Conservation (phyloP, 495 filamentous ascomycete species). For the Parathielavia hyrcaniae region DNA sequence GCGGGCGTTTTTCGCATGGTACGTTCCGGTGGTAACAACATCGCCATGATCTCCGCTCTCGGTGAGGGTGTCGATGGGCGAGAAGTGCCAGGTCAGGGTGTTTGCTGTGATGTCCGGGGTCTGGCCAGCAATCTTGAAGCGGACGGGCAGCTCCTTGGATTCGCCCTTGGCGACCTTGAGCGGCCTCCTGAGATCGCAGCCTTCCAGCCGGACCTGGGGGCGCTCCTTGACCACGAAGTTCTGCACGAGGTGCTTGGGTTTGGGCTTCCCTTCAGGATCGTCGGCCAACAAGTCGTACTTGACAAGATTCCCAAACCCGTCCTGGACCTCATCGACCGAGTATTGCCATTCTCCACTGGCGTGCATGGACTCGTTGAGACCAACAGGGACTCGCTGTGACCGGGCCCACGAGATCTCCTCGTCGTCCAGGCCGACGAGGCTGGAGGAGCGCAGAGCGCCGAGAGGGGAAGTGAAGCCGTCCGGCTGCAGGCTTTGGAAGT, state of each 20-base stretch:
- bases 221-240: constrained; percentile 80
- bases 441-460: constrained; percentile 46
- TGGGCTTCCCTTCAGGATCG: constrained; percentile 56
- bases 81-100: constrained; percentile 61
- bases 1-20: constrained; percentile 44
- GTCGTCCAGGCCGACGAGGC: constrained; percentile 49
- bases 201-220: constrained; percentile 60
- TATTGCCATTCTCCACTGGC: constrained; percentile 77
- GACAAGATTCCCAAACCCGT: constrained; percentile 80
- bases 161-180: constrained; percentile 73
- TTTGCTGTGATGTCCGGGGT: constrained; percentile 51
- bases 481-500: constrained; percentile 85
- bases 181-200: constrained; percentile 72
- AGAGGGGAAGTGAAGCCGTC: constrained; percentile 78
- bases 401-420: constrained; percentile 75
- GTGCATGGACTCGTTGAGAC: constrained; percentile 81
- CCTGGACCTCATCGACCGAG: constrained; percentile 81
- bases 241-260: constrained; percentile 60
- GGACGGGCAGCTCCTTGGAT: constrained; percentile 60
- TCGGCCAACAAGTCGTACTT: constrained; percentile 65
- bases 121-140: constrained; percentile 57
- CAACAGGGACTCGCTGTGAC: constrained; percentile 63
- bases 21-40: constrained; percentile 47
- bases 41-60: constrained; percentile 57
- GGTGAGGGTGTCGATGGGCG: constrained; percentile 56